Evolutionary conservation across 306 rosid genomes (phyloP).

Genomic region (Biancaea sappan): DNA sequence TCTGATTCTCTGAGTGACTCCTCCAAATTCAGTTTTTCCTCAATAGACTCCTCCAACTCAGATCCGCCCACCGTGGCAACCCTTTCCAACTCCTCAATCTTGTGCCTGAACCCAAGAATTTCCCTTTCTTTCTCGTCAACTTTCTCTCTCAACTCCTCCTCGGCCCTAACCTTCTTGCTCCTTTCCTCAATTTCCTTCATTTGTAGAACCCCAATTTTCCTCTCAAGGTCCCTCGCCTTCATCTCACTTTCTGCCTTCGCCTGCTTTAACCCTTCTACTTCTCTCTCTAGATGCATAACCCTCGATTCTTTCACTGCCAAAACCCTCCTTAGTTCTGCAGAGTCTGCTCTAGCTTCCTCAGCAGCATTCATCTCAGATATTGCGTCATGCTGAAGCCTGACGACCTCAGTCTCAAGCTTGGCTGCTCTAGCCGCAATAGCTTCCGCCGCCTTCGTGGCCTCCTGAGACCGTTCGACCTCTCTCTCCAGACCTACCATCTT

Average conservation of each 20-base stretch:
- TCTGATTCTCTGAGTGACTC: slow-evolving; percentile 34
- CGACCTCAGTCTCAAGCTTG: slow-evolving; percentile 57
- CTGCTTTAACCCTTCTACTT: slow-evolving; percentile 48
- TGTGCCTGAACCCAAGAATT: slow-evolving; percentile 34
- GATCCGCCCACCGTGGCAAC: background rate
- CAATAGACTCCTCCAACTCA: slow-evolving; percentile 48
- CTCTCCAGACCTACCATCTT: slow-evolving; percentile 42
- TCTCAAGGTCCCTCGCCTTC: slow-evolving; percentile 78
- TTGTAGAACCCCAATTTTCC: slow-evolving; percentile 54
- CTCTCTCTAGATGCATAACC: slow-evolving; percentile 53
- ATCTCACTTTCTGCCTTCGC: slow-evolving; percentile 51
- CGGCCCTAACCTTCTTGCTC: slow-evolving; percentile 62
- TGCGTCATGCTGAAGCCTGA: slow-evolving; percentile 53
- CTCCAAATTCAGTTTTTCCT: slow-evolving; percentile 44
- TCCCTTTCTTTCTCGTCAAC: slow-evolving; percentile 62
- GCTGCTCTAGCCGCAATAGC: slow-evolving; percentile 42
- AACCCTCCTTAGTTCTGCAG: slow-evolving; percentile 32
- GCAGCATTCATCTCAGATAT: slow-evolving; percentile 33
- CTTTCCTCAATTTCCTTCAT: slow-evolving; percentile 67
- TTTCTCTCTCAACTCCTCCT: slow-evolving; percentile 66
- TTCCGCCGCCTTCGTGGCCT: slow-evolving; percentile 35
- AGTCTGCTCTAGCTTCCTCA: slow-evolving; percentile 43
- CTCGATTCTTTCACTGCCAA: slow-evolving; percentile 48
- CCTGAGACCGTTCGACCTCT: slow-evolving; percentile 39
- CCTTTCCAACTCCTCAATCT: slow-evolving; percentile 46